Conservation (phyloP, 176 grass and related monocot genomes). For the Themeda triandra region DNA sequence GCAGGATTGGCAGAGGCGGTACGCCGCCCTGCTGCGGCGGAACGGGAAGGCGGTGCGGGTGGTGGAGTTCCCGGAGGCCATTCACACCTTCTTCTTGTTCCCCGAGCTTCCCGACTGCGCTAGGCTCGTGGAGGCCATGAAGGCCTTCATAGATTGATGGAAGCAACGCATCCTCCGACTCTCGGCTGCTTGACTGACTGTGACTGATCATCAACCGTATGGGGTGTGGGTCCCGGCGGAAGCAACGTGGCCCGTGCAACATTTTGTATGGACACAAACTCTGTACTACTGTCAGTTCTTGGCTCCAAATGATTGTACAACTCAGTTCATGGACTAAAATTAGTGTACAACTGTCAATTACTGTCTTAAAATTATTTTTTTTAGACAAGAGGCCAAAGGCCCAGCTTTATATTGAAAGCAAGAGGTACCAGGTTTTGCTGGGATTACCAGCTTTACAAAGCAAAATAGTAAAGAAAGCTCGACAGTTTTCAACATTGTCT, state of each 20-base stretch:
- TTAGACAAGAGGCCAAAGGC: too few relatives aligned
- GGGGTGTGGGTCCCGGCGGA: background rate
- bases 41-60: background rate
- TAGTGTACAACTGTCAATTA: too few relatives aligned
- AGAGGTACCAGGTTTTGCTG: too few relatives aligned
- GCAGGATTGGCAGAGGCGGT: constrained; percentile 15
- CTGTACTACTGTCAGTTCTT: background rate
- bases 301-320: too few relatives aligned
- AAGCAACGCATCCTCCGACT: background rate
- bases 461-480: too few relatives aligned
- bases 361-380: too few relatives aligned
- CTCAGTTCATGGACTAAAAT: too few relatives aligned
- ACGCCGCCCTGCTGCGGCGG: background rate
- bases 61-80: background rate
- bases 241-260: too few relatives aligned
- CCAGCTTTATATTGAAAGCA: too few relatives aligned
- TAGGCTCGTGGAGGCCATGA: background rate
- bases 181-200: background rate
- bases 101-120: background rate
- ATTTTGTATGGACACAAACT: background rate
- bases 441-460: too few relatives aligned
- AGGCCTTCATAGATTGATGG: background rate
- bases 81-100: background rate
- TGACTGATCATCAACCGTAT: background rate
- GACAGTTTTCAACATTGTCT: too few relatives aligned